Base-by-base conservation (phyloP, 1,284 basidiomycete genomes). In the Trametes sp. region DNA sequence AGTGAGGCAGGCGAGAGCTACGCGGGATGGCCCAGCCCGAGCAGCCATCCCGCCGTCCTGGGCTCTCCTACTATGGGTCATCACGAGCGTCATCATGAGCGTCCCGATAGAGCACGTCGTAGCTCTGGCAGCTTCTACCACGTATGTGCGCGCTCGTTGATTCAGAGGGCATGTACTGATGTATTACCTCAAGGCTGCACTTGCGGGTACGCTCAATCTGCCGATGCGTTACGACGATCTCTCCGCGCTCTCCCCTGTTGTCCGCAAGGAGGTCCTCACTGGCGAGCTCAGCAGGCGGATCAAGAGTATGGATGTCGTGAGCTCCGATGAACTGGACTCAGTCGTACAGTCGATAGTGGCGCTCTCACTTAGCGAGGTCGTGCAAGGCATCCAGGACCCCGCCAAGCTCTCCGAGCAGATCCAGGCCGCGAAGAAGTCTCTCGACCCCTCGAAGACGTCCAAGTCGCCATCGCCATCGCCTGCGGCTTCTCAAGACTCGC, bases 101-200 rank as follows among this genome's bases (percentile, higher is more conserved):
- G 85, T 58, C 75, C 82, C 50, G 90, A 93, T 45, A 81, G 90
- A 65, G 84, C 83, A 31, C 81, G 92, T 65, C 80, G 92, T 68
- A 89, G 91, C 28, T 92, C 90, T 48, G 92, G 91, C 5, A 94
- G 92, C 72, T 94, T 93, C 74, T 94, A 89, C 69, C 89, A 90
- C 70, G 91, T 92, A 70, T 63, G 83, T 61, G 14, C 6, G 8
- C 21, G 13, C 14, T 24, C 24, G 19, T 13, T 7, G 24, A n/a
- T 7, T 11, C 10, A 8, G 10, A 21, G 6, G 7, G 16, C 33
- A 3, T 45, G 50, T 56, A 21, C 31, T 16, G 48, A 49, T 41
- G 55, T 54, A 9, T 38, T 36, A 9, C 35, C 14, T 28, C 38
- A 50, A 93, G 91, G 92, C 92, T 63, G 92, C 92, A 6, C 80